A percentile compares a stretch with the other conserved stretches of the same genome.
phyloP scores from a whole-genome alignment of 805 yeast genomes.

The Candida dendrica region DNA sequence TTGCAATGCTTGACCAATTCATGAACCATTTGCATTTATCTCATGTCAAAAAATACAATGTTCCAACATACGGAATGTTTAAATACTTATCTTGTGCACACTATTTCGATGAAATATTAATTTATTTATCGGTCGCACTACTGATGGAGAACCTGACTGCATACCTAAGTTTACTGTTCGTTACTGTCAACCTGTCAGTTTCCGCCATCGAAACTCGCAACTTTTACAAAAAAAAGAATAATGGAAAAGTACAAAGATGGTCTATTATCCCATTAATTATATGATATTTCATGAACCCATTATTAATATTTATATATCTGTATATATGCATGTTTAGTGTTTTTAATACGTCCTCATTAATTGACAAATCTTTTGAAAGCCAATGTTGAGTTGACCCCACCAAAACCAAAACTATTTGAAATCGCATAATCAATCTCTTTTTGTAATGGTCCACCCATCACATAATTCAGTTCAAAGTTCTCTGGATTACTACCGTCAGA shows the following conservation, averaged over 20 bases:
- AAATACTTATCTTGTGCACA: conserved; percentile 54
- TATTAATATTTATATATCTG: not conserved
- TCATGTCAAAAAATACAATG: conserved; percentile 28
- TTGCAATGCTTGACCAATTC: conserved; percentile 39
- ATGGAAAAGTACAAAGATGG: conserved; percentile 21
- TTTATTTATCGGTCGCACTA: conserved; percentile 35
- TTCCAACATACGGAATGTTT: conserved; percentile 48
- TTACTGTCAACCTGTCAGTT: conserved; percentile 38
- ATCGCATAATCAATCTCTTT: conserved; percentile 50
- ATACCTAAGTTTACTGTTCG: conserved; percentile 21
- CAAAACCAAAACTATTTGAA: conserved; percentile 93
- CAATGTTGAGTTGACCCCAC: conserved; percentile 87
- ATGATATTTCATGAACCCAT: not conserved
- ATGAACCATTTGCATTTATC: conserved; percentile 18
- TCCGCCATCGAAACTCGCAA: conserved; percentile 47
- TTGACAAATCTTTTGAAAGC: conserved; percentile 34
- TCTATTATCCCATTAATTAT: conserved; percentile 31
- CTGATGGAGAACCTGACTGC: conserved; percentile 13
- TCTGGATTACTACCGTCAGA: conserved; percentile 36
- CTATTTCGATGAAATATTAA: conserved; percentile 56
- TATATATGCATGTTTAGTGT: not conserved
- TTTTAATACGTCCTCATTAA: not conserved
- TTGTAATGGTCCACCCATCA: conserved; percentile 38
- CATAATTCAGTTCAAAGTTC: conserved; percentile 46
- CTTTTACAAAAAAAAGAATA: conserved; percentile 31